phyloP scores from a whole-genome alignment of 2,329 filamentous ascomycete species.

The Sphaerostilbella broomeana region DNA sequence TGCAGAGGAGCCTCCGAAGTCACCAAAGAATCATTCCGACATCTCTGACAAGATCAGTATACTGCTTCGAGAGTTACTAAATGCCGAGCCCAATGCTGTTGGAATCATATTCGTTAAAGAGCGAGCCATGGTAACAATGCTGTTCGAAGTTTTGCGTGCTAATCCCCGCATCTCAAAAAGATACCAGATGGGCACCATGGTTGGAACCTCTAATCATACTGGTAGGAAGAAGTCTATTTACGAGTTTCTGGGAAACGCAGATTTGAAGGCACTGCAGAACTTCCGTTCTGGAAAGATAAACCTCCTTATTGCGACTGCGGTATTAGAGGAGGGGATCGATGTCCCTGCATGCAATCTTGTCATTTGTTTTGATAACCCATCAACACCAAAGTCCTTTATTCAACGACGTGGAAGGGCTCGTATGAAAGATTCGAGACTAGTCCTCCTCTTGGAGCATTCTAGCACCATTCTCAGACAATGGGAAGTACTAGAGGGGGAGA shows the following conservation, averaged over 20 bases:
- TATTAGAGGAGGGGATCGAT: constrained; percentile 63
- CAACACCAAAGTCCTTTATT: constrained; percentile 50
- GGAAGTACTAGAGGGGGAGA: constrained; percentile 61
- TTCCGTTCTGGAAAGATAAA: constrained; percentile 51
- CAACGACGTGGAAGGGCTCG: constrained; percentile 50
- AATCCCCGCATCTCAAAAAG: constrained; percentile 41
- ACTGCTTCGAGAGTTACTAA: constrained; percentile 47
- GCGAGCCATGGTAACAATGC: constrained; percentile 52
- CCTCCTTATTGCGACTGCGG: constrained; percentile 55
- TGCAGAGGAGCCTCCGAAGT: constrained; percentile 6
- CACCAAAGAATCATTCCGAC: constrained; percentile 16
- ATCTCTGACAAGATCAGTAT: constrained; percentile 52
- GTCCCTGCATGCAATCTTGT: constrained; percentile 58
- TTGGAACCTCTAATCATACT: constrained; percentile 42
- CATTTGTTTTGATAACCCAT: constrained; percentile 47
- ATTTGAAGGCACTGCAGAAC: constrained; percentile 31
- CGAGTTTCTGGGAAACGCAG: constrained; percentile 27
- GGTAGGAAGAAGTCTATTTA: constrained; percentile 35
- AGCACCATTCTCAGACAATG: constrained; percentile 41
- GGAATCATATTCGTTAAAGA: constrained; percentile 65
- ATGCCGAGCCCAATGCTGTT: constrained; percentile 35
- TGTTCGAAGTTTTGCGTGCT: constrained; percentile 49
- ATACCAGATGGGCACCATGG: constrained; percentile 48
- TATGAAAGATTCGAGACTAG: constrained; percentile 43
- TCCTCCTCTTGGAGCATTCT: constrained; percentile 36